These are phyloP conservation scores for Lachnellula subtilissima DNA, from an alignment of 2,329 filamentous ascomycete species.

Conservation along the genomic window DNA sequence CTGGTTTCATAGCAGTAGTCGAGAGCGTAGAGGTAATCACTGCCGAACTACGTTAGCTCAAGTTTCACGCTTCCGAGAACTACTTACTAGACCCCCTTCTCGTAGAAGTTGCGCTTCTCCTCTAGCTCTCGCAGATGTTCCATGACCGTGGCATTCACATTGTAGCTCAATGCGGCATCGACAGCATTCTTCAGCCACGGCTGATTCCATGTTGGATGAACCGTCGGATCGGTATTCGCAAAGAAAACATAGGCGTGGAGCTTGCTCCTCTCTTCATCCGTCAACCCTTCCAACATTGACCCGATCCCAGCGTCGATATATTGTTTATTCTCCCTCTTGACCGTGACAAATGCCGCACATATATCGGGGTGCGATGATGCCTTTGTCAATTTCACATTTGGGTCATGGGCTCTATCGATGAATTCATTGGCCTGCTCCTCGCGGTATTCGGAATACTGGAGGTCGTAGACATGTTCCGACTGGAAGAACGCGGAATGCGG, in stretches of 20 bases:
- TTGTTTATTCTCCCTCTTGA: constrained; percentile 13
- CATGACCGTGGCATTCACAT: constrained; percentile 10
- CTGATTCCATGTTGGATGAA: constrained; percentile 16
- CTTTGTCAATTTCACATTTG: background rate
- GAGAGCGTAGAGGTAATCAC: constrained; percentile 32
- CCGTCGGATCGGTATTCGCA: constrained; percentile 15
- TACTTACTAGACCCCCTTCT: constrained; percentile 32
- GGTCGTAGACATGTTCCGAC: constrained; percentile 14
- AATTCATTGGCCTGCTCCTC: constrained; percentile 9
- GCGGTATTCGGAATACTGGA: constrained; percentile 13
- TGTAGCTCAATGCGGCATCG: constrained; percentile 11
- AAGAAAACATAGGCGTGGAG: constrained; percentile 19
- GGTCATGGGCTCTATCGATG: background rate
- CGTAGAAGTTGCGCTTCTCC: constrained; percentile 25
- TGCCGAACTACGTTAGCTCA: constrained; percentile 1
- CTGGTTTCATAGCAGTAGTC: constrained; percentile 26
- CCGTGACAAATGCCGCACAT: constrained; percentile 14
- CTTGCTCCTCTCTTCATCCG: constrained; percentile 17
- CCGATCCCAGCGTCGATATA: constrained; percentile 19
- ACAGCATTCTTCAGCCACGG: constrained; percentile 15
- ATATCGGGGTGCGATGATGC: constrained; percentile 5
- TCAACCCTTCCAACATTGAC: constrained; percentile 21
- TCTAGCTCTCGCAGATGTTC: constrained; percentile 25
- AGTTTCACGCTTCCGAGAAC: background rate
- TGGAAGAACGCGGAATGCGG: constrained; percentile 19